Evolutionary conservation across 768 basidiomycete genomes (phyloP).

Genomic region (Psilocybe tampanensis): DNA sequence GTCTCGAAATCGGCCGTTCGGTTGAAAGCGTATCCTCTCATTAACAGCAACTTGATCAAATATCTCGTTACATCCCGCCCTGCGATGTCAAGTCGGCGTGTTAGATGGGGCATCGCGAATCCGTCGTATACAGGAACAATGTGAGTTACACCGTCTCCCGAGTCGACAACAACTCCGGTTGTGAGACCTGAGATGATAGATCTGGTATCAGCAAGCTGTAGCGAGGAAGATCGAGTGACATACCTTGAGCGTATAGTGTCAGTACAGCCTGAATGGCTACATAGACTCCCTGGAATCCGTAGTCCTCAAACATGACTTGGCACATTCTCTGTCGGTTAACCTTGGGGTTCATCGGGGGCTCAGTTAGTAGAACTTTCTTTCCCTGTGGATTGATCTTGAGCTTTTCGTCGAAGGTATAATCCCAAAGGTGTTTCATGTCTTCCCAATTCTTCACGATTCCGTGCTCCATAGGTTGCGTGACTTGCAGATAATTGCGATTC

Average conservation of each 20-base stretch:
- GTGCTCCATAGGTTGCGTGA: constrained; percentile 99
- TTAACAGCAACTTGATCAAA: constrained; percentile 97
- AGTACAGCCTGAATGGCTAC: constrained; percentile 98
- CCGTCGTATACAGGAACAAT: constrained; percentile 99
- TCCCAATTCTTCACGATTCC: constrained; percentile 99
- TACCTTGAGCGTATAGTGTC: constrained; percentile 98
- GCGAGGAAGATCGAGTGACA: constrained; percentile 24
- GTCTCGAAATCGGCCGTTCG: constrained; percentile 99
- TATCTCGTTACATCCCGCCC: constrained; percentile 98
- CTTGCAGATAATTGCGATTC: constrained; percentile 93
- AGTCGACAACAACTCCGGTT: constrained; percentile 98
- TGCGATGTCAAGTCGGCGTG: constrained; percentile 93
- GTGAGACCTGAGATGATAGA: constrained; percentile 69
- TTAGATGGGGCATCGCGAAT: constrained; percentile 93
- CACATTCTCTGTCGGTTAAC: constrained; percentile 92
- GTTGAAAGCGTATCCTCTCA: constrained; percentile 99
- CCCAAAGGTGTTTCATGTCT: constrained; percentile 98
- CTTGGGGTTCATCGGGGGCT: constrained; percentile 99
- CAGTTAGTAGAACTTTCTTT: constrained; percentile 90
- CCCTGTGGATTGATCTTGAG: constrained; percentile 86
- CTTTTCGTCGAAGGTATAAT: constrained; percentile 98
- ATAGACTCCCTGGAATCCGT: constrained; percentile 94
- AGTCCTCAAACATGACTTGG: constrained; percentile 99
- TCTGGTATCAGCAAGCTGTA: constrained; percentile 1
- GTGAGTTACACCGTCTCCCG: constrained; percentile 98